Evolutionary conservation across 2,329 filamentous ascomycete genomes (phyloP), one percentile per base, ranked within the genome.

Genomic region (Ceratocystis harringtonii): DNA sequence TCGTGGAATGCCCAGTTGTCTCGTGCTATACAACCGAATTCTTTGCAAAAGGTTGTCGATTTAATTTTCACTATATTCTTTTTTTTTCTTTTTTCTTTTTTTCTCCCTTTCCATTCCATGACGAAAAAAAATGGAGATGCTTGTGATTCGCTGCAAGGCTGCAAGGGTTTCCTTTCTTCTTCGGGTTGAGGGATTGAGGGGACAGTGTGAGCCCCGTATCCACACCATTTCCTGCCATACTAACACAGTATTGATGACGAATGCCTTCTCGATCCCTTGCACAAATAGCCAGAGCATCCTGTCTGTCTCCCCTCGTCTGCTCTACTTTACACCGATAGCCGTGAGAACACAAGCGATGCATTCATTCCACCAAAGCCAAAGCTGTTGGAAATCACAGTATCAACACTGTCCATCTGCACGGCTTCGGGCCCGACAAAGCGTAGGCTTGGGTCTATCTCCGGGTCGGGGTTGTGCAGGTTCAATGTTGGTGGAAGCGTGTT

Each of bases 331-430:
- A 22, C 8, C 48, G 48, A 65, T 55, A 65, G 12, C 52, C 66
- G 62, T 6, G 81, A 81, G 71, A 97, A 92, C 63, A 91, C 91
- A 45, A 99, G 77, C 64, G 85, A 91, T 52, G 92, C 92, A 76
- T 99, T 99, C 1, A 92, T 97, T 17, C 94, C 94, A 10, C 94
- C 94, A 77, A 99, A 99, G 0, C 94, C 94, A 76, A 99, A 99
- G 73, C 92, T 97, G 72, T 99, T 99, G 2, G 90, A 94, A 66
- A 99, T 71, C 4, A 89, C 89, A 25, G 92, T 86, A 66, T 84
- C 77, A 10, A 97, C 83, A 28, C 36, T 61, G 1, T 79, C 73
- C 69, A 84, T 85, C 63, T 87, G 75, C 74, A 96, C 92, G 0
- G 90, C 81, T 58, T 78, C 72, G 3, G 84, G 79, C 0, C 91